These are phyloP conservation scores for Cercospora beticola DNA, from an alignment of 2,329 filamentous ascomycete genomes.

Conservation along the genomic window DNA sequence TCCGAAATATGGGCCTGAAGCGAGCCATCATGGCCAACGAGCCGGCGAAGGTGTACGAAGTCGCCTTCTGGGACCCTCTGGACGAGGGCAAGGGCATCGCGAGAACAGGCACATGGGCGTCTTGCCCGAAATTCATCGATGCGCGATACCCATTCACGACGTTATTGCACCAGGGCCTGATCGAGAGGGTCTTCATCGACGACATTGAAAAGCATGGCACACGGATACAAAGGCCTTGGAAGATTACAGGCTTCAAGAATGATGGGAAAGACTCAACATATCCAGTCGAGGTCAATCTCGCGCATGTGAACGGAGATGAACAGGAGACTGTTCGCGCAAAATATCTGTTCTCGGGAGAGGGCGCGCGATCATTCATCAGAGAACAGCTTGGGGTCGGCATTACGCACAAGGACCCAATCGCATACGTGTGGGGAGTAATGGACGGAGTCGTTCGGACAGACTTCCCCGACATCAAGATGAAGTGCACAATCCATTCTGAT, in stretches of 20 bases:
- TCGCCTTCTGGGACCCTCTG: conserved; percentile 64
- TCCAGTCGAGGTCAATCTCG: conserved; percentile 75
- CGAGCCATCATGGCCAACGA: conserved; percentile 82
- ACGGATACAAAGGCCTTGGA: conserved; percentile 60
- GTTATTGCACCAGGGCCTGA: conserved; percentile 61
- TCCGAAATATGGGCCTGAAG: conserved; percentile 88
- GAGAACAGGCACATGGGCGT: conserved; percentile 72
- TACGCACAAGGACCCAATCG: conserved; percentile 62
- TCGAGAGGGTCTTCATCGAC: conserved; percentile 61
- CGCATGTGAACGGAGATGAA: conserved; percentile 70
- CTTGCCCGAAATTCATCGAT: conserved; percentile 78
- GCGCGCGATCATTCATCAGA: conserved; percentile 60
- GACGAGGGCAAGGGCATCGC: conserved; percentile 55
- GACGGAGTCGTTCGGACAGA: conserved; percentile 63
- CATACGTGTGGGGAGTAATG: conserved; percentile 67
- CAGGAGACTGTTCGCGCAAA: conserved; percentile 65
- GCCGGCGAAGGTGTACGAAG: conserved; percentile 79
- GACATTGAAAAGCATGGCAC: conserved; percentile 61
- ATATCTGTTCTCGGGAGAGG: conserved; percentile 64
- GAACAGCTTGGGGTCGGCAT: conserved; percentile 67
- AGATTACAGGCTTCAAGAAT: conserved; percentile 61
- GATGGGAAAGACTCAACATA: conserved; percentile 65
- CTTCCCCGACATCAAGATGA: conserved; percentile 66
- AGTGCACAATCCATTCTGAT: conserved; percentile 67
- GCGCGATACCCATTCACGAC: conserved; percentile 65